Base-by-base conservation (phyloP, 192 early-diverging fungal genomes). In the Coemansia aciculifera region DNA sequence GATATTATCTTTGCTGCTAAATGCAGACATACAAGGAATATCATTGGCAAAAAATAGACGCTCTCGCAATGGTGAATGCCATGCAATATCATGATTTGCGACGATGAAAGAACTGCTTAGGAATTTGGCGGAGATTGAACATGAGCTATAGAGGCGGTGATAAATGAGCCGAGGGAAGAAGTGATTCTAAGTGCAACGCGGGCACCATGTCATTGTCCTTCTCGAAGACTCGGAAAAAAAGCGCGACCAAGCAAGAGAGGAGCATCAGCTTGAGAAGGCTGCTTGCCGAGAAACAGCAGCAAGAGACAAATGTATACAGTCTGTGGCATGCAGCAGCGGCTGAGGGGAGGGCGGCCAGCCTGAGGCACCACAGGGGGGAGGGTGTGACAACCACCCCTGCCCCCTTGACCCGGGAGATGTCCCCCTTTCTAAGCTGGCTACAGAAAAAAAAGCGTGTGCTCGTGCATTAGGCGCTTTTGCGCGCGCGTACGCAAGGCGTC, bases 401-500 rank as follows among this genome's bases (percentile, higher is more conserved):
- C 39, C 39, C 31, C 27, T 60, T 57, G 66, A 64, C 66, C 69
- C 78, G 63, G 54, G 31, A 40, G 32, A 63, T 49, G 68, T 57
- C 78, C 78, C 56, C 67, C 46, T 62, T 63, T 8, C 13, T 13
- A 39, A 61, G 67, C 44, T 59, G 31, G 17, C 31, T 31, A 36
- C 39, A 32, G 24, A 59, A 59, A 38, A 38, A 15, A 60, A 60
- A 60, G 59, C 59, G 59, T 60, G 61, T 40, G 51, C 24, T 29
- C 40, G 43, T 63, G 61, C 68, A 70, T 70, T 46, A 70, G 39
- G 39, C 61, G 29, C 61, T 56, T 48, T 48, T 57, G 29, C 62
- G 59, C 60, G 67, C 60, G 67, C 51, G 68, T 56, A 36, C 34
- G 68, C 61, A 70, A 70, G 68, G 68, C 68, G 68, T 27, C 68